Base-by-base conservation (phyloP, 108 stramenopile species). In the Aureococcus anophagefferens region DNA sequence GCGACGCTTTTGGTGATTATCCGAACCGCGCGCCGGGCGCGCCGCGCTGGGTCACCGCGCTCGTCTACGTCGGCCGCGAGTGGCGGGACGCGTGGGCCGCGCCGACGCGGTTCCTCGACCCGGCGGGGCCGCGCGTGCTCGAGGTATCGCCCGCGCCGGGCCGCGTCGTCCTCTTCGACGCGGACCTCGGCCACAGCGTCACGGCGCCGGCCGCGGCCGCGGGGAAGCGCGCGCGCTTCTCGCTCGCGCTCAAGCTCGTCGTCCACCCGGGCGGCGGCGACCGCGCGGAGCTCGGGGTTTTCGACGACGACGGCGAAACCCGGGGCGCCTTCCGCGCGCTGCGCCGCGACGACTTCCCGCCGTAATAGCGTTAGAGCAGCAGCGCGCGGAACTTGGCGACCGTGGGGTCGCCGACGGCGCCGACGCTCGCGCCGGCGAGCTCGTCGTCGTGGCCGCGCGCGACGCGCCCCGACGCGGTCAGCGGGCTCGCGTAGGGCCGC, bases 1-100 rank as follows among this genome's bases (percentile, higher is more conserved):
- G 82, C 5, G 89, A 89, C 71, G 78, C 84, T 0, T 89, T 80
- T 81, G 89, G 89, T 4, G 67, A 78, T 64, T 87, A 87, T 72
- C 81, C 84, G 13, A 89, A 89, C 73, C 76, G 89, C 25, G 46
- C 67, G 40, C 45, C 35, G 35, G 87, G 85, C 21, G 46, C 30
- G 7, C 89, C 89, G 31, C 77, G 89, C 13, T 89, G 87, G 69
- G 73, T 89, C 68, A 85, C 85, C 68, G 85, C 85, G 68, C 68
- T 89, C 45, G 66, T 89, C 36, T 89, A 89, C 68, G 71, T 87
- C 46, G 87, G 84, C 72, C 82, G 83, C 15, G 82, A 81, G 18
- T 89, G 89, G 89, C 67, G 86, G 17, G 65, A 30, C 35, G 66
- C 64, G 44, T 89, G 83, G 83, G 89, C 85, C 35, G 89, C 85